Base-by-base conservation (phyloP, 2,329 filamentous ascomycete genomes). In the Dactylellina cionopaga region DNA sequence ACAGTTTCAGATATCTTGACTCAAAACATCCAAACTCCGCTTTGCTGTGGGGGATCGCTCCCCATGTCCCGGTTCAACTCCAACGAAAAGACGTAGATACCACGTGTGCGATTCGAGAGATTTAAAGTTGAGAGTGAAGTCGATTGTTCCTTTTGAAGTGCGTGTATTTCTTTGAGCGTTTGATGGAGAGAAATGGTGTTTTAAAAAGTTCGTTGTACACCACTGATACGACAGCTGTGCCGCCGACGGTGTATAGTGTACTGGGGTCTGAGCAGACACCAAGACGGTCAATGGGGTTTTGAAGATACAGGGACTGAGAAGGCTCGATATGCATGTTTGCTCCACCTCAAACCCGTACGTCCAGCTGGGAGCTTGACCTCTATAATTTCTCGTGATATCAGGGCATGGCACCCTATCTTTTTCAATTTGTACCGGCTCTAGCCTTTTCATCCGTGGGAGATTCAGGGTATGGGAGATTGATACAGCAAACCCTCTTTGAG, bases 1-100 rank as follows among this genome's bases (percentile, higher is more conserved):
- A 65, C 46, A 72, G 68, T 72, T 72, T 72, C 68, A 72, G 52
- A 64, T 60, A 65, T 72, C 41, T 65, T 44, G 59, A 72, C 54
- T 65, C 59, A 51, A 72, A 65, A 71, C 58, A 51, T 39, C 19
- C 51, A 35, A 64, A 52, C 63, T 70, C 51, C 59, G 66, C 43
- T 52, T 58, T 63, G 39, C 35, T 64, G 46, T 51, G 46, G 46
- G 46, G 46, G 46, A 17, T 31, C 25, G 11, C 44, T 11, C n/a
- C 15, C n/a, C n/a, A n/a, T n/a, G n/a, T n/a, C n/a, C n/a, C n/a
- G n/a, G n/a, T n/a, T n/a, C n/a, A n/a, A n/a, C n/a, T n/a, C n/a
- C n/a, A n/a, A n/a, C n/a, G n/a, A n/a, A n/a, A n/a, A n/a, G n/a
- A n/a, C n/a, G n/a, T n/a, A n/a, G n/a, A n/a, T 46, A 46, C 41